Evolutionary conservation across 371 early-diverging fungal genomes (phyloP), one percentile per base, ranked within the genome.

Genomic region (Circinella umbellata): DNA sequence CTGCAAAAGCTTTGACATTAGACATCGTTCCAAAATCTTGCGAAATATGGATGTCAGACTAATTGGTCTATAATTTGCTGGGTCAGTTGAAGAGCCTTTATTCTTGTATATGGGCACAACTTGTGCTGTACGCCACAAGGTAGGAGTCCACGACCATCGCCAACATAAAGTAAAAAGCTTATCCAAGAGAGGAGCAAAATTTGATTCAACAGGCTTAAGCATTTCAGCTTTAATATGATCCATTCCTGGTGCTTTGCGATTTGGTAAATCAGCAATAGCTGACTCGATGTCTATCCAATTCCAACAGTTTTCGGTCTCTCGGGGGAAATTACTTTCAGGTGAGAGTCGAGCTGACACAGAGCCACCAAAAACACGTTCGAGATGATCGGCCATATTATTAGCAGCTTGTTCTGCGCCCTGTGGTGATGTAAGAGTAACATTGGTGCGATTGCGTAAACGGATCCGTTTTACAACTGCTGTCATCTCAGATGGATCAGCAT

Each of bases 141-240:
- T 13, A 17, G 79, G 75, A 42, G 67, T 70, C 15, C 51, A 70
- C 0, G 63, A 62, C 73, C 79, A 75, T 15, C 55, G 63, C 61
- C 63, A 78, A 51, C 73, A 78, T 20, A 78, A 63, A 3, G 61
- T 48, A 46, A 73, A 75, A 8, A 72, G 55, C 0, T 5, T 13
- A 20, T 20, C n/a, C 3, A 78, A 49, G 34, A 71, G 14, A 4
- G 69, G 61, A 55, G 68, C 17, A 11, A 73, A n/a, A 1, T 18
- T 20, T 17, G 38, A 13, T 1, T 38, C 34, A 18, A 74, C 11
- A 7, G 75, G 66, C 42, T 71, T 57, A 1, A 78, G 55, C 78
- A 78, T 78, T 62, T 74, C 78, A 37, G 64, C 60, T 17, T 66
- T 60, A 13, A 78, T 27, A 54, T 78, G 78, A 35, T 78, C 77